Evolutionary conservation across 1,139 yeast genomes (phyloP).

Genomic region (Geotrichum carabidarum): DNA sequence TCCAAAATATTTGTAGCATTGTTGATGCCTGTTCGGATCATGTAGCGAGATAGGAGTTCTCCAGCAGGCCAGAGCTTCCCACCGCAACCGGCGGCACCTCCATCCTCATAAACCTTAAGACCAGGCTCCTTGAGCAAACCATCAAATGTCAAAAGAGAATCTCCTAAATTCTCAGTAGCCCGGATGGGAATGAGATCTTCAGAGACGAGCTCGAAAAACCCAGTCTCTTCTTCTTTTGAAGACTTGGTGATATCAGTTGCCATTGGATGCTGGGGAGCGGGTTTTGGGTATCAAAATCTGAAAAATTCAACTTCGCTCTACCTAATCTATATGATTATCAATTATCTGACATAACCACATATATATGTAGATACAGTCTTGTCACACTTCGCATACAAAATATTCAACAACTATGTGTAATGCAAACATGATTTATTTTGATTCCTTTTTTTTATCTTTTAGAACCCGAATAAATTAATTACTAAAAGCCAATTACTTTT

Average conservation of each 20-base stretch:
- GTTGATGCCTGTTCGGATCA: constrained; percentile 34
- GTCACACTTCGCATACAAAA: neutral
- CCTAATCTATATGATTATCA: neutral
- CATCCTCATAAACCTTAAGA: constrained; percentile 47
- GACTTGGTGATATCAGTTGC: neutral
- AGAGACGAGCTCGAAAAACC: constrained; percentile 10
- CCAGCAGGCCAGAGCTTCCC: constrained; percentile 60
- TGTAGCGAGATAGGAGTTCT: constrained; percentile 46
- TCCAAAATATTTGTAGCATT: constrained; percentile 41
- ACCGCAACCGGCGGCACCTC: constrained; percentile 57
- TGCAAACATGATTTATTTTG: constrained; percentile 5
- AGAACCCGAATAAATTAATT: constrained; percentile 15
- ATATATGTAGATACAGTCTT: no score
- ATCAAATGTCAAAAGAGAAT: constrained; percentile 41
- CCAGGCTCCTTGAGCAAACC: constrained; percentile 40
- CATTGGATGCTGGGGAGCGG: neutral
- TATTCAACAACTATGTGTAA: neutral
- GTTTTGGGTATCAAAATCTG: no score
- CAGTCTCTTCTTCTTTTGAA: constrained; percentile 7
- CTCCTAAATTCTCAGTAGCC: constrained; percentile 41
- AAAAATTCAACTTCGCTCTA: neutral
- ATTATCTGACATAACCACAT: neutral
- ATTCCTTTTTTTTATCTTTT: neutral
- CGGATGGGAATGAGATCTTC: constrained; percentile 36
- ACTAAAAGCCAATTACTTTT: constrained; percentile 28